These are phyloP conservation scores for Stevia rebaudiana DNA, from an alignment of 140 eudicot genomes.

Conservation along the genomic window DNA sequence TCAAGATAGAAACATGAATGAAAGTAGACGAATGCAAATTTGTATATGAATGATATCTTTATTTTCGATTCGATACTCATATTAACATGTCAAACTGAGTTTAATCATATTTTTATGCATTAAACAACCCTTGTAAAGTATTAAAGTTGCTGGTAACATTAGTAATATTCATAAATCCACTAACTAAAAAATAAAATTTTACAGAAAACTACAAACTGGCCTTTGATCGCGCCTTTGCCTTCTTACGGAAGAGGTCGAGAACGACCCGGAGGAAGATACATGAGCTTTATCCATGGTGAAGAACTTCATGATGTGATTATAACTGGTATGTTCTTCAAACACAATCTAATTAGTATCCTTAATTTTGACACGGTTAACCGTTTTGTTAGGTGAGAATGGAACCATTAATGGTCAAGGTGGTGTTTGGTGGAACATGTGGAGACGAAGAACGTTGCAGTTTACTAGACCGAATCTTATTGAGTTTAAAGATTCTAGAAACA, in stretches of 20 bases:
- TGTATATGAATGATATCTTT: too few relatives aligned
- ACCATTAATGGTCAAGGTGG: conserved; percentile 83
- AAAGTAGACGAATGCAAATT: too few relatives aligned
- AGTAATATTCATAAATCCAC: too few relatives aligned
- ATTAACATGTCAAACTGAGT: too few relatives aligned
- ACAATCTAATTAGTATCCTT: not conserved
- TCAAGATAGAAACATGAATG: too few relatives aligned
- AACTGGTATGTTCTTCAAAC: conserved; percentile 48
- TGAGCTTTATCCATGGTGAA: conserved; percentile 89
- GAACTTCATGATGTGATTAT: conserved; percentile 91
- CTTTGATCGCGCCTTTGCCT: conserved; percentile 83
- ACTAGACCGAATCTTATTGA: conserved; percentile 73
- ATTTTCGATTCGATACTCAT: too few relatives aligned
- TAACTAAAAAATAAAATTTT: too few relatives aligned
- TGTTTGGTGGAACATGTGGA: conserved; percentile 86
- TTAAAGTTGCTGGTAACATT: too few relatives aligned
- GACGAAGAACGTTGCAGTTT: conserved; percentile 60
- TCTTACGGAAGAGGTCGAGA: conserved; percentile 99
- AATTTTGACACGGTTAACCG: not conserved
- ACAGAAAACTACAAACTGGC: conserved; percentile 77
- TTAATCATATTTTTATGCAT: too few relatives aligned
- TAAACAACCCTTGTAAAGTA: too few relatives aligned
- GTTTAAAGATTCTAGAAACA: conserved; percentile 53
- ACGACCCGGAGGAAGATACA: conserved; percentile 87
- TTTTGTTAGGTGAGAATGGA: conserved; percentile 61